These are phyloP conservation scores for Quercus engelmannii DNA, from an alignment of 306 rosid genomes.

Conservation along the genomic window DNA sequence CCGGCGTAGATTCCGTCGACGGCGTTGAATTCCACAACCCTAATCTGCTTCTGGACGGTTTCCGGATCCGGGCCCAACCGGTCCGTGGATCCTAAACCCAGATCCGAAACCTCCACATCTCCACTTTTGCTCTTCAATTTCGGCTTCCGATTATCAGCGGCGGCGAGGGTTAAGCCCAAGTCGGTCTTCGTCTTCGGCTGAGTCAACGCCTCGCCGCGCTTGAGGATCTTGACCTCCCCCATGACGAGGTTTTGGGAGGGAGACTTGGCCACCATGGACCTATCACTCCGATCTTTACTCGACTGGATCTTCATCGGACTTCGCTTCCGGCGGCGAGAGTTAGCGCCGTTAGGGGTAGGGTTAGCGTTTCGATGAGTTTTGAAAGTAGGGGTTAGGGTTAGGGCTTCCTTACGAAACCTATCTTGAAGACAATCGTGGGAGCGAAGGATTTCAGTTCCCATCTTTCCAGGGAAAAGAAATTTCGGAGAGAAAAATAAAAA, in stretches of 20 bases:
- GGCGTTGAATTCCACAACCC: slow-evolving; percentile 40
- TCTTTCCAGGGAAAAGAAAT: not conserved
- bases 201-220: slow-evolving; percentile 60
- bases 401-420: slow-evolving; percentile 36
- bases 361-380: not conserved
- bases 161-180: not conserved
- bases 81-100: slow-evolving; percentile 55
- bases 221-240: slow-evolving; percentile 81
- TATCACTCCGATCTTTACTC: slow-evolving; percentile 17
- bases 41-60: slow-evolving; percentile 56
- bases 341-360: slow-evolving; percentile 2
- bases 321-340: slow-evolving; percentile 51
- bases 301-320: slow-evolving; percentile 32
- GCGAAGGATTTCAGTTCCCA: slow-evolving; percentile 53
- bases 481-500: not conserved
- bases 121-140: slow-evolving; percentile 4
- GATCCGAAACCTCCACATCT: slow-evolving; percentile 12
- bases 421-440: slow-evolving; percentile 41
- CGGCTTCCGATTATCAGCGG: slow-evolving; percentile 3
- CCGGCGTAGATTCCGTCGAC: slow-evolving; percentile 51
- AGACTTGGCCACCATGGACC: slow-evolving; percentile 20
- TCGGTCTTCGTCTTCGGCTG: not conserved
- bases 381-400: slow-evolving; percentile 7
- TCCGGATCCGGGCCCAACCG: slow-evolving; percentile 72
- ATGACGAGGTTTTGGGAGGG: slow-evolving; percentile 34